Evolutionary conservation across 352 stramenopile species (phyloP).

Genomic region (Pythium folliculosum): DNA sequence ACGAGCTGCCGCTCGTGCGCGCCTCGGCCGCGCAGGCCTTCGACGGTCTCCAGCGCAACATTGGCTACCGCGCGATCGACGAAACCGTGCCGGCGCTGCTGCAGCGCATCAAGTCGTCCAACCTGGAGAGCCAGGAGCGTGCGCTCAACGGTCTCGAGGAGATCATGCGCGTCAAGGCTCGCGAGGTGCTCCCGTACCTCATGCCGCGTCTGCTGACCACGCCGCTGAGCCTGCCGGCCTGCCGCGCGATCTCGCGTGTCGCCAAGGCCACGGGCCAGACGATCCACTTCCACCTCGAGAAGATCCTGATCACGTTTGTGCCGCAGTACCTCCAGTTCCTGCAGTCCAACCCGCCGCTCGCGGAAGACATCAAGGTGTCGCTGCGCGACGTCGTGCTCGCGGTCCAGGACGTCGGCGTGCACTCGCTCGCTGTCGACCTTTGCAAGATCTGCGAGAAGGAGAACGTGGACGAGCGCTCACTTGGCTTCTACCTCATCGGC

Average conservation of each 20-base stretch:
- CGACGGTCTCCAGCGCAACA: conserved; percentile 94
- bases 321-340: conserved; percentile 63
- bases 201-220: conserved; percentile 94
- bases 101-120: conserved; percentile 86
- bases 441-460: conserved; percentile 94
- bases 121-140: conserved; percentile 66
- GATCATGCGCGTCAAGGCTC: conserved; percentile 95
- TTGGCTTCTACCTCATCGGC: conserved; percentile 92
- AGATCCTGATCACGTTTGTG: conserved; percentile 91
- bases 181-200: conserved; percentile 97
- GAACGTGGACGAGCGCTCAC: conserved; percentile 78
- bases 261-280: conserved; percentile 92
- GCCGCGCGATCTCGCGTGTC: conserved; percentile 92
- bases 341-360: conserved; percentile 41
- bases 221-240: conserved; percentile 90
- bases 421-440: conserved; percentile 95
- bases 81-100: conserved; percentile 97
- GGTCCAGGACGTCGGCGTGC: conserved; percentile 90
- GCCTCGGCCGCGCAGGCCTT: conserved; percentile 96
- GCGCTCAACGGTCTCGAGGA: conserved; percentile 97
- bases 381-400: conserved; percentile 78
- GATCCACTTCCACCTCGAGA: conserved; percentile 95
- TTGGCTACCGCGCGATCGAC: conserved; percentile 96
- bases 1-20: conserved; percentile 89
- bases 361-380: conserved; percentile 69